These are phyloP conservation scores for Vitrella brassicaformis DNA, from an alignment of 73 alveolate genomes.

Conservation along the genomic window DNA sequence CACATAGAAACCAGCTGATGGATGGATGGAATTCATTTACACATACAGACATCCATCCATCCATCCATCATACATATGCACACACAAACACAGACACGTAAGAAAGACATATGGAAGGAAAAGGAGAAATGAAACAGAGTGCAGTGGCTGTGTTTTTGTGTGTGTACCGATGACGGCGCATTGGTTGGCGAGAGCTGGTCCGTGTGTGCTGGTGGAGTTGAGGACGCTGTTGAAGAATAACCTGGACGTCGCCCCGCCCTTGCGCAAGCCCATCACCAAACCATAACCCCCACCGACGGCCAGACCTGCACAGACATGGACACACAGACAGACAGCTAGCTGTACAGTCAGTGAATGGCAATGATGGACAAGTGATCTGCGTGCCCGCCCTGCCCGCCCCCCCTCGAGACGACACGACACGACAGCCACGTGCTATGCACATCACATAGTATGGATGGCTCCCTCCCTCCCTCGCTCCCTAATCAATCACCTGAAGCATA, in stretches of 20 bases:
- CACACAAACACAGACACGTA: background rate
- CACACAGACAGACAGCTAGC: too few relatives aligned
- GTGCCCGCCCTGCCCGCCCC: background rate
- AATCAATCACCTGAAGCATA: constrained; percentile 1
- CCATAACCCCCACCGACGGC: background rate
- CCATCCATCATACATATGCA: too few relatives aligned
- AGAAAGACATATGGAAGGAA: background rate
- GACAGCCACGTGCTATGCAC: too few relatives aligned
- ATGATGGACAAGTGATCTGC: background rate
- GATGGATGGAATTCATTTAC: background rate
- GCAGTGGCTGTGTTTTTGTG: background rate
- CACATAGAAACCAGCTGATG: too few relatives aligned
- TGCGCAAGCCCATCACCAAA: background rate
- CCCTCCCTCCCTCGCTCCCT: too few relatives aligned
- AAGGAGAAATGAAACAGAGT: background rate
- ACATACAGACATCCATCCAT: background rate
- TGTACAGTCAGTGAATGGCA: background rate
- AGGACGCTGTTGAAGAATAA: background rate
- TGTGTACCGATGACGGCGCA: background rate
- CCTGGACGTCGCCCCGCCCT: background rate
- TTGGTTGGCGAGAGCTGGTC: background rate
- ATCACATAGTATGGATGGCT: too few relatives aligned
- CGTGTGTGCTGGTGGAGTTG: background rate
- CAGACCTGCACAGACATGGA: background rate
- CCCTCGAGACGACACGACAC: background rate